These are phyloP conservation scores for Medicago ruthenica DNA, from an alignment of 306 rosid genomes.

Conservation along the genomic window DNA sequence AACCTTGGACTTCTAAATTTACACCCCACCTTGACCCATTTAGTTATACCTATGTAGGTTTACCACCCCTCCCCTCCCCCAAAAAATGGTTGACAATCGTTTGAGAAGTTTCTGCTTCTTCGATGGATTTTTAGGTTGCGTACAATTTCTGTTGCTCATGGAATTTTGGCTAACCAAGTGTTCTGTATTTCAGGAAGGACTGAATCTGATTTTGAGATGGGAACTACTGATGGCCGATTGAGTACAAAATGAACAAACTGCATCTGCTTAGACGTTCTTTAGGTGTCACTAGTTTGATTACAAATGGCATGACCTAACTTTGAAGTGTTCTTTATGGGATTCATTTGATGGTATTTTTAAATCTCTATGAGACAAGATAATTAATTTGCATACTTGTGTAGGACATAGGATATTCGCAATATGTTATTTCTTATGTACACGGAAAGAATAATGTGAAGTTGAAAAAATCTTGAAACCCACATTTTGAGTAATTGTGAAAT, in stretches of 20 bases:
- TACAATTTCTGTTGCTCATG: neutral
- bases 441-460: conserved; percentile 18
- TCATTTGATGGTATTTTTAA: conserved; percentile 17
- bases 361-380: neutral
- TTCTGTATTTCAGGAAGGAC: conserved; percentile 48
- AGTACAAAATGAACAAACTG: conserved; percentile 37
- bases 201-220: conserved; percentile 27
- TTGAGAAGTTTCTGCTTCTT: conserved; percentile 26
- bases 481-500: neutral
- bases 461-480: neutral
- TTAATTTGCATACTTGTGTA: conserved; percentile 26
- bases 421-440: conserved; percentile 8
- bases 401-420: conserved; percentile 15
- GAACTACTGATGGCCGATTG: conserved; percentile 14
- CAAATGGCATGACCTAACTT: neutral
- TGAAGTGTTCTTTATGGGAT: neutral
- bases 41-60: neutral
- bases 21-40: neutral
- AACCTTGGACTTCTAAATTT: conserved; percentile 5
- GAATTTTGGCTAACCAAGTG: conserved; percentile 28
- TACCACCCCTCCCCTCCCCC: neutral
- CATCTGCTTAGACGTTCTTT: conserved; percentile 23
- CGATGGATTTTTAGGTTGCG: conserved; percentile 5
- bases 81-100: neutral
- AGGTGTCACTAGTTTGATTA: conserved; percentile 11